A percentile compares a stretch with the other conserved stretches of the same genome.
Evolutionary conservation across 78 protist genomes (phyloP).

Genomic region (Protostelium mycophagum): DNA sequence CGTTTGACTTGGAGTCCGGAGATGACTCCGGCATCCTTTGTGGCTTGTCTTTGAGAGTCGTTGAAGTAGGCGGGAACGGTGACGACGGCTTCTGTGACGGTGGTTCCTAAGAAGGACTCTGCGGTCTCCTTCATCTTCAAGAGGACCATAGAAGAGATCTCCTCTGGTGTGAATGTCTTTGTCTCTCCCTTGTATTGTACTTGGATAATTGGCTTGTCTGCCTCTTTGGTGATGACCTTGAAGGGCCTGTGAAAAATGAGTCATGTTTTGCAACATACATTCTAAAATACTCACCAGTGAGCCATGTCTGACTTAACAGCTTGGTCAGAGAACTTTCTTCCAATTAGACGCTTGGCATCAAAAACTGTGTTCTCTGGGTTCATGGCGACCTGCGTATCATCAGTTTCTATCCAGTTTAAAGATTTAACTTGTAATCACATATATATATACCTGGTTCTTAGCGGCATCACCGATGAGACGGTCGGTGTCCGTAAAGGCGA

Average conservation of each 20-base stretch:
- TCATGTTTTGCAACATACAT: too few relatives aligned
- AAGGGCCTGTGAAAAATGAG: slow-evolving; percentile 97
- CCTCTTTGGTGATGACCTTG: slow-evolving; percentile 76
- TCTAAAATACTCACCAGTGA: too few relatives aligned
- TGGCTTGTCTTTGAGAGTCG: slow-evolving; percentile 98
- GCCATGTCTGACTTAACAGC: too few relatives aligned
- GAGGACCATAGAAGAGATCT: slow-evolving; percentile 95
- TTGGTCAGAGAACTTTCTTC: too few relatives aligned
- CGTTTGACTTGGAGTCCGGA: too few relatives aligned
- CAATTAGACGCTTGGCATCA: too few relatives aligned
- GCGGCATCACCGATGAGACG: slow-evolving; percentile 89
- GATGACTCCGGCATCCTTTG: too few relatives aligned
- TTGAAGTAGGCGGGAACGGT: too few relatives aligned
- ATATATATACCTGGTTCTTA: slow-evolving; percentile 76
- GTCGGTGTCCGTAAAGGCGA: slow-evolving; percentile 84
- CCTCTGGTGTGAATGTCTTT: slow-evolving; percentile 94
- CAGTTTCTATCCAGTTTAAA: too few relatives aligned
- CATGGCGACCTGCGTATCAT: too few relatives aligned
- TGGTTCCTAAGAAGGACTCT: slow-evolving; percentile 91
- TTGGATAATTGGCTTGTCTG: slow-evolving; percentile 84
- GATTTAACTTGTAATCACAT: too few relatives aligned
- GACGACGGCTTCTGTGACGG: slow-evolving; percentile 80
- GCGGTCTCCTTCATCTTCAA: slow-evolving; percentile 94
- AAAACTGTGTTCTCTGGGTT: too few relatives aligned
- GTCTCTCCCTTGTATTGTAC: slow-evolving; percentile 82